Conservation (phyloP, 352 stramenopile species). For the Halophytophthora batemanensis region DNA sequence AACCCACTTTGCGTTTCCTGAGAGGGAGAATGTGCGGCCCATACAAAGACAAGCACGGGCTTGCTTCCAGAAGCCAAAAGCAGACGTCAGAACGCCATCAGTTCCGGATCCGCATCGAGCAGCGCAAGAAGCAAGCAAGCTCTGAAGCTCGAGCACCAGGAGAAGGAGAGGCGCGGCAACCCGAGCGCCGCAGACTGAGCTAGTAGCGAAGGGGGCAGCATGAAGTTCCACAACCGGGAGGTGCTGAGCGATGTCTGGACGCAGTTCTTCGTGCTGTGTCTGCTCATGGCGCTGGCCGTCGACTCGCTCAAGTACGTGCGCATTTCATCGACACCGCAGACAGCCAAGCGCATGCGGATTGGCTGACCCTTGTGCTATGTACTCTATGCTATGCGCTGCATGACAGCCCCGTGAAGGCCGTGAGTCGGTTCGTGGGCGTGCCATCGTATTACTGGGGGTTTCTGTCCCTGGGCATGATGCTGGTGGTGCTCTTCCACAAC, state of each 20-base stretch:
- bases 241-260: constrained; percentile 83
- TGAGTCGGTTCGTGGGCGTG: constrained; percentile 67
- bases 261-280: constrained; percentile 71
- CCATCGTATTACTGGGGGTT: constrained; percentile 72
- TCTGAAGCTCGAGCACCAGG: too few relatives aligned
- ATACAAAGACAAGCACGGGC: too few relatives aligned
- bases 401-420: constrained; percentile 72
- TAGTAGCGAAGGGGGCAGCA: constrained; percentile 7
- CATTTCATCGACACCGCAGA: not conserved
- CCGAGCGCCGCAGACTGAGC: constrained; percentile 1
- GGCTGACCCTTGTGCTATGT: not conserved
- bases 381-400: too few relatives aligned
- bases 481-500: constrained; percentile 74
- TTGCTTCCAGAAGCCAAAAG: too few relatives aligned
- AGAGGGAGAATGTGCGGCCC: too few relatives aligned
- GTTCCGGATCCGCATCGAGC: constrained; percentile 88
- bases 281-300: constrained; percentile 78
- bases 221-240: constrained; percentile 77
- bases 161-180: not conserved
- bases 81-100: too few relatives aligned
- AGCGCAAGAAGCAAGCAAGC: constrained; percentile 76
- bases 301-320: constrained; percentile 83
- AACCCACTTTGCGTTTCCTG: too few relatives aligned
- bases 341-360: too few relatives aligned
- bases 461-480: constrained; percentile 57